Percentiles rank a stretch among this genome's conserved stretches.
Evolutionary conservation across 2,329 filamentous ascomycete genomes (phyloP).

Genomic region (Lasiodiplodia hormozganensis): DNA sequence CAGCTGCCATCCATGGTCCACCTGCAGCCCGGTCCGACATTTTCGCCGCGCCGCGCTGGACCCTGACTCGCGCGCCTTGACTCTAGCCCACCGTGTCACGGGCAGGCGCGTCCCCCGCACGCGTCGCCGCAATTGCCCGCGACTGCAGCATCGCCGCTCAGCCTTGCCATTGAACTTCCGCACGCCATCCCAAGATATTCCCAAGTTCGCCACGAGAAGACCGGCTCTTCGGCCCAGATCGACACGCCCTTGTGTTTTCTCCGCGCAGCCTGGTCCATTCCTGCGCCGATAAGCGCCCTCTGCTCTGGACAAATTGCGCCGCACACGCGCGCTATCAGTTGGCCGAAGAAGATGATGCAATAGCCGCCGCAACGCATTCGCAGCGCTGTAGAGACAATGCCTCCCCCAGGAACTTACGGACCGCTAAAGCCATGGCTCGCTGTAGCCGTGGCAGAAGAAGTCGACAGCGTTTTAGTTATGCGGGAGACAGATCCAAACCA

Average conservation of each 20-base stretch:
- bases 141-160: background rate
- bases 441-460: background rate
- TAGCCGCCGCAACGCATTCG: background rate
- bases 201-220: background rate
- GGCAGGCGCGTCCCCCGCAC: slow-evolving; percentile 17
- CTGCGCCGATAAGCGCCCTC: background rate
- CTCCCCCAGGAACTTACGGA: background rate
- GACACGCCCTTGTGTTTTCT: background rate
- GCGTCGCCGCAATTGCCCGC: background rate
- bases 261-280: background rate
- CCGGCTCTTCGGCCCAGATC: background rate
- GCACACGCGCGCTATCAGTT: background rate
- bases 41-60: background rate
- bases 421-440: slow-evolving; percentile 10
- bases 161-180: background rate
- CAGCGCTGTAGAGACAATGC: background rate
- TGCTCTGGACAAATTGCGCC: background rate
- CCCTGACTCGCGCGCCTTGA: slow-evolving; percentile 5
- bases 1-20: slow-evolving; percentile 2
- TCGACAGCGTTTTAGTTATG: background rate
- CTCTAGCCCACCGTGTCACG: background rate
- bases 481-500: background rate
- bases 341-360: background rate
- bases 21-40: background rate
- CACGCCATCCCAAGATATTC: background rate